Percentiles rank a stretch among this genome's conserved stretches.
These are phyloP conservation scores for Fraxinus platypoda DNA, from an alignment of 305 asterid species.

Conservation along the genomic window DNA sequence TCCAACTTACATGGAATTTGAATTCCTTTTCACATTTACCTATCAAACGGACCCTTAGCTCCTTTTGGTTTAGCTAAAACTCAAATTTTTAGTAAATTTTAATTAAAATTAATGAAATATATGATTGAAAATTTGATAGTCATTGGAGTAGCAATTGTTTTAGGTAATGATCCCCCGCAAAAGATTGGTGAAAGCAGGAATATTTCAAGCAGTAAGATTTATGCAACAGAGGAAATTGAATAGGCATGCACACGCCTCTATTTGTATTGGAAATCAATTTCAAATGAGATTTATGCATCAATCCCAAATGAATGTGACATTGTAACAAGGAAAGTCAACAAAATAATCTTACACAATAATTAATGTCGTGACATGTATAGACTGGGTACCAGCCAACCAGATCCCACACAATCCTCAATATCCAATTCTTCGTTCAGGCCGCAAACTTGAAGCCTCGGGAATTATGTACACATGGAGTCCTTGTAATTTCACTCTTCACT, in stretches of 20 bases:
- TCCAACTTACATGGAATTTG: too few relatives aligned
- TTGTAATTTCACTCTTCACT: background rate
- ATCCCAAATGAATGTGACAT: background rate
- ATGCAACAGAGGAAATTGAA: background rate
- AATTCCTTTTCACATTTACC: too few relatives aligned
- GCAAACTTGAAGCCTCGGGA: background rate
- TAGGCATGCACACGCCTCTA: background rate
- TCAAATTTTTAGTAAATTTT: background rate
- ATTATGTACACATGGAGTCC: background rate
- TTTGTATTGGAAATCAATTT: background rate
- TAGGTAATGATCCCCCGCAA: background rate
- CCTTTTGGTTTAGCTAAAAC: background rate
- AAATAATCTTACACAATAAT: background rate
- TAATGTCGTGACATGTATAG: too few relatives aligned
- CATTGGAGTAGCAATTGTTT: background rate
- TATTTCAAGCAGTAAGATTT: too few relatives aligned
- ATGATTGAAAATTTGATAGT: too few relatives aligned
- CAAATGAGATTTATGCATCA: background rate
- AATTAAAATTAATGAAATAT: background rate
- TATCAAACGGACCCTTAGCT: too few relatives aligned
- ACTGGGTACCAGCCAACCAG: background rate
- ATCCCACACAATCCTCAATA: background rate
- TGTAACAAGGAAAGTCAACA: too few relatives aligned
- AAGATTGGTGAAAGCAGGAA: background rate
- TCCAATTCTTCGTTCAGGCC: background rate